Evolutionary conservation across 257 asterid species (phyloP).

Genomic region (Gentiana macrophylla): DNA sequence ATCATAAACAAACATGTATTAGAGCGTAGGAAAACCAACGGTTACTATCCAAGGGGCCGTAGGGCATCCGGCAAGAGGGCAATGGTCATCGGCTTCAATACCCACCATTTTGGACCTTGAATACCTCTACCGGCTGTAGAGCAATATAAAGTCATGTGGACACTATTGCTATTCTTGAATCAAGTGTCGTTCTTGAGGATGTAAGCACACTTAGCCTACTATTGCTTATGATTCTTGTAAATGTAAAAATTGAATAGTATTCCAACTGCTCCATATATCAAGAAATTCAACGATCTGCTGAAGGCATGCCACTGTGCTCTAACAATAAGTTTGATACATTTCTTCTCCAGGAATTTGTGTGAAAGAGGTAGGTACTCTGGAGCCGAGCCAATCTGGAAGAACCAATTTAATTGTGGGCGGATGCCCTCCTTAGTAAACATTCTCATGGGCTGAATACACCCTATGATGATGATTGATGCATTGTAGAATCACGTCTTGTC

Average conservation of each 20-base stretch:
- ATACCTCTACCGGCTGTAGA: slow-evolving; percentile 23
- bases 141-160: slow-evolving; percentile 43
- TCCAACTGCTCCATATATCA: slow-evolving; percentile 21
- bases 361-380: slow-evolving; percentile 50
- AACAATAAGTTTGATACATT: slow-evolving; percentile 44
- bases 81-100: slow-evolving; percentile 4
- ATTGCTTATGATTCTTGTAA: slow-evolving; percentile 12
- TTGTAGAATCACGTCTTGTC: slow-evolving; percentile 63
- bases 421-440: slow-evolving; percentile 70
- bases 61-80: slow-evolving; percentile 7
- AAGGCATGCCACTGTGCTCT: slow-evolving; percentile 77
- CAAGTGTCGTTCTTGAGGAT: slow-evolving; percentile 45
- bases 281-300: slow-evolving; percentile 32
- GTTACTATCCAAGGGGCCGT: slow-evolving; percentile 3
- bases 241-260: slow-evolving; percentile 37
- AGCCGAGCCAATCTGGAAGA: slow-evolving; percentile 56
- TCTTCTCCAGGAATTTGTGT: slow-evolving; percentile 41
- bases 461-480: slow-evolving; percentile 66
- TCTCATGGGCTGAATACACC: slow-evolving; percentile 45
- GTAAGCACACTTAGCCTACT: slow-evolving; percentile 78
- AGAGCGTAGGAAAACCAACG: not conserved
- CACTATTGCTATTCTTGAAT: slow-evolving; percentile 74
- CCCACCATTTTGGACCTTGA: slow-evolving; percentile 35
- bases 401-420: slow-evolving; percentile 49
- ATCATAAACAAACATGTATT: too few species aligned